Evolutionary conservation across 176 grass and related monocot species (phyloP).

Genomic region (Aegilops sharonensis): DNA sequence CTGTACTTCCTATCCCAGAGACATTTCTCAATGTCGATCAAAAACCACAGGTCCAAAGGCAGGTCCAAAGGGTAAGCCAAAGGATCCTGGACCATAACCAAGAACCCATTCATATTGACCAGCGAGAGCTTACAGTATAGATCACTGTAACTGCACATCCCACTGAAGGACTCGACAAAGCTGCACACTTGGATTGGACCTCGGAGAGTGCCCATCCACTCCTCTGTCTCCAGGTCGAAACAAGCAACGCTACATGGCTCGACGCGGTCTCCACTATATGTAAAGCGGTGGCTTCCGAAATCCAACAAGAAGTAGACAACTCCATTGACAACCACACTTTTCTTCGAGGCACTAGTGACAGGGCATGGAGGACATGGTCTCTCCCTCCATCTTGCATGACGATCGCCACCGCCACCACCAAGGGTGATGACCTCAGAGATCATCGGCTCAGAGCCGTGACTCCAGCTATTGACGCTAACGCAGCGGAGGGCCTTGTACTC

Average conservation of each 20-base stretch:
- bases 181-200: too few relatives aligned
- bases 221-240: neutral
- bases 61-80: too few relatives aligned
- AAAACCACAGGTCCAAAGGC: too few relatives aligned
- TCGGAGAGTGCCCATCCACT: too few relatives aligned
- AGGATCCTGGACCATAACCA: too few relatives aligned
- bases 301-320: neutral
- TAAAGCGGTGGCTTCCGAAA: neutral
- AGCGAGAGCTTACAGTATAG: too few relatives aligned
- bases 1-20: neutral
- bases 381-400: neutral
- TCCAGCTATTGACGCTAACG: neutral
- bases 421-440: neutral
- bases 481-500: neutral
- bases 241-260: neutral
- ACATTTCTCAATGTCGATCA: neutral
- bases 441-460: neutral
- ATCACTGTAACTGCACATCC: too few relatives aligned
- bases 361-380: neutral
- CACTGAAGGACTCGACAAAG: too few relatives aligned
- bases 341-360: neutral
- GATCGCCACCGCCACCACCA: neutral
- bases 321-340: neutral
- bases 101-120: too few relatives aligned
- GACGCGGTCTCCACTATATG: neutral